Percentiles rank a stretch among this genome's conserved stretches.
Evolutionary conservation across 2,329 filamentous ascomycete species (phyloP).

Genomic region (Cadophora gregata): DNA sequence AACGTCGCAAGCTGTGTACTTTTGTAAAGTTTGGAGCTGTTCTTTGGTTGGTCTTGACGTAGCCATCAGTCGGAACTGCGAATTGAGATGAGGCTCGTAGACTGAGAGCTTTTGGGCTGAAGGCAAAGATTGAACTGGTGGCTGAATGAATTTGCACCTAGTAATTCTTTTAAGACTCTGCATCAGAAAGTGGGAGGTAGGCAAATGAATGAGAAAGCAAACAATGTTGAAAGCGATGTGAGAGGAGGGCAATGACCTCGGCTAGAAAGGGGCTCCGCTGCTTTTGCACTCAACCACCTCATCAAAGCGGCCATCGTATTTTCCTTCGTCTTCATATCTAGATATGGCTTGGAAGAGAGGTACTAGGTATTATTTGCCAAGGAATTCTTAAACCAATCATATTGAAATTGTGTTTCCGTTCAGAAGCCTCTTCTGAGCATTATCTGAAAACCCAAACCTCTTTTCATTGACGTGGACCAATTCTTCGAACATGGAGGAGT

Average conservation of each 20-base stretch:
- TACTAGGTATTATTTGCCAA: no score
- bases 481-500: neutral
- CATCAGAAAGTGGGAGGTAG: neutral
- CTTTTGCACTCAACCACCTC: neutral
- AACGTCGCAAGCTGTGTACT: slow-evolving; percentile 61
- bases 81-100: neutral
- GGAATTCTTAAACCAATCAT: neutral
- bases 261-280: slow-evolving; percentile 8
- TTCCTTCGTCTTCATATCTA: neutral
- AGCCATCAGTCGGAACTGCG: slow-evolving; percentile 13
- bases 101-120: neutral
- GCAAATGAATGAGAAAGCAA: neutral
- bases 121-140: neutral
- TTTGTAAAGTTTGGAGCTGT: slow-evolving; percentile 32
- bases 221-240: slow-evolving; percentile 9
- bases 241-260: neutral
- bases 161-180: neutral
- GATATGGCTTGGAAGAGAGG: neutral
- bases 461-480: neutral
- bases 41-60: slow-evolving; percentile 14
- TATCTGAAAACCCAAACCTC: neutral
- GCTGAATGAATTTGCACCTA: neutral
- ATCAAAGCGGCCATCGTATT: neutral
- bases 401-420: neutral
- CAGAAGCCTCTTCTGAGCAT: neutral